phyloP scores from a whole-genome alignment of 2,329 filamentous ascomycete genomes.

The Cytospora piceicola region DNA sequence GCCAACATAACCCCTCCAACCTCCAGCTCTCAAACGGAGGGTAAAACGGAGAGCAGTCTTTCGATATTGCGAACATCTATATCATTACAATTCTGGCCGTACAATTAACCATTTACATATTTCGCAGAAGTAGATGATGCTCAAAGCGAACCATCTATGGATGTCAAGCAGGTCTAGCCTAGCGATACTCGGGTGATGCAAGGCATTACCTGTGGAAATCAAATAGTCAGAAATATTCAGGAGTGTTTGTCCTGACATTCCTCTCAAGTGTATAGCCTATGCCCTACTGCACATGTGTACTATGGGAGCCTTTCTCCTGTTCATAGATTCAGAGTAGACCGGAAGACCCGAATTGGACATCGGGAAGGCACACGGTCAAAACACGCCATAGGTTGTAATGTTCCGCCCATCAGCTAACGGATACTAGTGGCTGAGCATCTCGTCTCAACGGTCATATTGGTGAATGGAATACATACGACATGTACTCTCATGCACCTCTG shows the following conservation, averaged over 20 bases:
- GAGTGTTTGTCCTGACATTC: constrained; percentile 1
- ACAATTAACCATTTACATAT: too few relatives aligned
- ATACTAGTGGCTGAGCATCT: background rate
- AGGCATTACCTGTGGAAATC: background rate
- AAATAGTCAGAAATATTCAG: background rate
- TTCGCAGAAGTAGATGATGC: too few relatives aligned
- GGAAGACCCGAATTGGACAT: background rate
- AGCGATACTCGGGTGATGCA: background rate
- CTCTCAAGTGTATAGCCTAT: background rate
- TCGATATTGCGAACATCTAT: background rate
- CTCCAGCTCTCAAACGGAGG: background rate
- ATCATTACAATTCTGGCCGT: background rate
- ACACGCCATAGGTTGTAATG: background rate
- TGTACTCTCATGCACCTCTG: background rate
- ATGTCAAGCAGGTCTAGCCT: constrained; percentile 15
- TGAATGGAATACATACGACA: too few relatives aligned
- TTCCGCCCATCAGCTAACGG: background rate
- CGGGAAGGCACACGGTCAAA: background rate
- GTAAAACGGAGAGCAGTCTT: background rate
- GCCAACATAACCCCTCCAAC: background rate
- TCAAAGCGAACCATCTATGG: background rate
- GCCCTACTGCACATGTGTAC: constrained; percentile 21
- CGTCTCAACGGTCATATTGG: background rate
- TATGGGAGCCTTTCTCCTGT: constrained; percentile 8
- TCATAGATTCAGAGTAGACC: background rate